Evolutionary conservation across 192 early-diverging fungal species (phyloP).

Genomic region (Globomyces pollinis-pini): DNA sequence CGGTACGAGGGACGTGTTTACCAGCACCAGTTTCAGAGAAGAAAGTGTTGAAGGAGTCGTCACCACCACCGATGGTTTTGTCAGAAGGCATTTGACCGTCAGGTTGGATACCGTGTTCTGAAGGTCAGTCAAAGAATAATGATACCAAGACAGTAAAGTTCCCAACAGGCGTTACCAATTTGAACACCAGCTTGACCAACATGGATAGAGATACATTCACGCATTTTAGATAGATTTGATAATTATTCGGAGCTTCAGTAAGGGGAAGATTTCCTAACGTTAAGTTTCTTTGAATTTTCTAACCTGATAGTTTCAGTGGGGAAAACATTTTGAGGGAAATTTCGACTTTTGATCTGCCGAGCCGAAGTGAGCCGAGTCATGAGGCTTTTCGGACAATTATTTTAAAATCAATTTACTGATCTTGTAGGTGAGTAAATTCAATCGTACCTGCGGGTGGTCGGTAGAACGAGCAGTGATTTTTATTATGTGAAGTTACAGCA

Average conservation of each 20-base stretch:
- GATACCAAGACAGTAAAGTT: constrained; percentile 73
- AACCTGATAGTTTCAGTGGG: no score
- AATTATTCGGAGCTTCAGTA: constrained; percentile 12
- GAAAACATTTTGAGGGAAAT: no score
- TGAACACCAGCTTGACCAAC: constrained; percentile 97
- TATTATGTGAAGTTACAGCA: no score
- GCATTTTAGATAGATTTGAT: constrained; percentile 35
- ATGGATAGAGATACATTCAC: constrained; percentile 78
- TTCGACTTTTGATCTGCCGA: no score
- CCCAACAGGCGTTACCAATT: constrained; percentile 99
- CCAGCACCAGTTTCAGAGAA: constrained; percentile 98
- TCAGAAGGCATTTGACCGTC: constrained; percentile 82
- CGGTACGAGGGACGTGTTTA: constrained; percentile 98
- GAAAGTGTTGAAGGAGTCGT: constrained; percentile 98
- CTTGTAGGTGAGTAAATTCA: no score
- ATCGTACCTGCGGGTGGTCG: no score
- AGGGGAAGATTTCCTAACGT: constrained; percentile 8
- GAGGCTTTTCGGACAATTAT: no score
- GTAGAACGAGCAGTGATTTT: no score
- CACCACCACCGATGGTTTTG: constrained; percentile 67
- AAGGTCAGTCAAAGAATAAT: background rate
- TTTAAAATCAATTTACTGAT: no score
- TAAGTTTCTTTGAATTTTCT: no score
- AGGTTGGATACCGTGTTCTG: constrained; percentile 96
- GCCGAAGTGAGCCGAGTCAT: no score